Percentiles rank a stretch among this genome's conserved stretches.
These are phyloP conservation scores for Didymosphaeria variabile DNA, from an alignment of 2,329 filamentous ascomycete species.

Conservation along the genomic window DNA sequence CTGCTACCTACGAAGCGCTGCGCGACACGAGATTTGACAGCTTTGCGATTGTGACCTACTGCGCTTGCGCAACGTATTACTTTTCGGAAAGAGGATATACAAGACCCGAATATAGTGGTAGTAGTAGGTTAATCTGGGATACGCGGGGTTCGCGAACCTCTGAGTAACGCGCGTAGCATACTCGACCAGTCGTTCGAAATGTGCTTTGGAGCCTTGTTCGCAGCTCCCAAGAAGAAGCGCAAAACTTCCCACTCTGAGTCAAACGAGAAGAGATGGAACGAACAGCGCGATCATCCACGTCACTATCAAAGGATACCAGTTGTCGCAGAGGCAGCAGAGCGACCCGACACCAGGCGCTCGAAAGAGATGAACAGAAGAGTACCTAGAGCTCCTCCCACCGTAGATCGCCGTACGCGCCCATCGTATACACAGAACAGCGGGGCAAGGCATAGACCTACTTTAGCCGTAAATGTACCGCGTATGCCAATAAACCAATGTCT, in stretches of 20 bases:
- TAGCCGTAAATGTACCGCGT: constrained; percentile 18
- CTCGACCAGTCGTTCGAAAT: constrained; percentile 39
- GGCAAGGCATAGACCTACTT: constrained; percentile 6
- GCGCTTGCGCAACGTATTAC: background rate
- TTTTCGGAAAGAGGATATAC: background rate
- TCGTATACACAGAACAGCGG: constrained; percentile 22
- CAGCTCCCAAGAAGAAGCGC: constrained; percentile 42
- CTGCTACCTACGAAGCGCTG: background rate
- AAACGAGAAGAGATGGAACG: constrained; percentile 43
- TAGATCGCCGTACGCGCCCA: constrained; percentile 29
- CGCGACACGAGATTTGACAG: background rate
- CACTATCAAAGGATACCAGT: constrained; percentile 35
- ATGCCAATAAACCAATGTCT: constrained; percentile 2
- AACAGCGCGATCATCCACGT: constrained; percentile 27
- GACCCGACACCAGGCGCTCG: constrained; percentile 36
- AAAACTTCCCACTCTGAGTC: constrained; percentile 35
- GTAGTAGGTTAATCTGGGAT: constrained; percentile 9
- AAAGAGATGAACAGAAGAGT: constrained; percentile 34
- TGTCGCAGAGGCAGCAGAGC: constrained; percentile 34
- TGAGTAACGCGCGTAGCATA: constrained; percentile 16
- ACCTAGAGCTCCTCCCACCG: too few relatives aligned
- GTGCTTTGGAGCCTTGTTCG: constrained; percentile 50
- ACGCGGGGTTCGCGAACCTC: constrained; percentile 19
- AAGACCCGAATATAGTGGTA: constrained; percentile 25
- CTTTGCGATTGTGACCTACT: background rate